Evolutionary conservation across 2,329 filamentous ascomycete genomes (phyloP).

Genomic region (Fragosphaeria purpurea): DNA sequence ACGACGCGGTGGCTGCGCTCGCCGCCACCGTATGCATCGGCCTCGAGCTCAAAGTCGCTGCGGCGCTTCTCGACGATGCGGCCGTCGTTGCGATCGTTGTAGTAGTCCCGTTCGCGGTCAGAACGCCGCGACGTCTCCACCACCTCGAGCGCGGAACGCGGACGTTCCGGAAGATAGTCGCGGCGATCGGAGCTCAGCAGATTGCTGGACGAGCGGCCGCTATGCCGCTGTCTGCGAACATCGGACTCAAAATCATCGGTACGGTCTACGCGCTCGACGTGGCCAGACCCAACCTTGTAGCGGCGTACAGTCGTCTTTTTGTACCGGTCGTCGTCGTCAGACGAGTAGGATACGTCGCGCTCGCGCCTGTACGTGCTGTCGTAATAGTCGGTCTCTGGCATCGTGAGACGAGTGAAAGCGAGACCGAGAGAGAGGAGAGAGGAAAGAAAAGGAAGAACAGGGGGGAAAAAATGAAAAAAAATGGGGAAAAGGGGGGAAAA

Average conservation of each 20-base stretch:
- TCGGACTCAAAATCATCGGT: slow-evolving; percentile 35
- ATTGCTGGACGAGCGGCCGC: slow-evolving; percentile 24
- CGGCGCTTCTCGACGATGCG: slow-evolving; percentile 24
- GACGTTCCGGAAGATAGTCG: slow-evolving; percentile 35
- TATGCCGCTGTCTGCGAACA: slow-evolving; percentile 29
- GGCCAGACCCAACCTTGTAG: slow-evolving; percentile 37
- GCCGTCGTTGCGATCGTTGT: slow-evolving; percentile 13
- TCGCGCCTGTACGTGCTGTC: slow-evolving; percentile 7
- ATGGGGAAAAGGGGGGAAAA: background rate
- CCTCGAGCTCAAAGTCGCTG: slow-evolving; percentile 23
- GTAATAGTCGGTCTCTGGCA: slow-evolving; percentile 12
- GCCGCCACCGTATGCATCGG: slow-evolving; percentile 25
- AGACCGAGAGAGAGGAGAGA: background rate
- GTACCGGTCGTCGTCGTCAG: slow-evolving; percentile 29
- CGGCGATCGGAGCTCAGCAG: slow-evolving; percentile 34
- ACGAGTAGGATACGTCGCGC: slow-evolving; percentile 2
- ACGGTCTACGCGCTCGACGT: slow-evolving; percentile 27
- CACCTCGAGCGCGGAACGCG: slow-evolving; percentile 40
- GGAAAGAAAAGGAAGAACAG: background rate
- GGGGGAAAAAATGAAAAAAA: background rate
- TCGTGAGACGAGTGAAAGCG: slow-evolving; percentile 22
- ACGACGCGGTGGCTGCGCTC: slow-evolving; percentile 25
- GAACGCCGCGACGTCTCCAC: slow-evolving; percentile 18
- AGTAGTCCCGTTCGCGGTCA: slow-evolving; percentile 14
- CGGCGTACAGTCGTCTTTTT: slow-evolving; percentile 39